Evolutionary conservation across 805 yeast genomes (phyloP), one percentile per base, ranked within the genome.

Genomic region (Yarrowia keelungensis): DNA sequence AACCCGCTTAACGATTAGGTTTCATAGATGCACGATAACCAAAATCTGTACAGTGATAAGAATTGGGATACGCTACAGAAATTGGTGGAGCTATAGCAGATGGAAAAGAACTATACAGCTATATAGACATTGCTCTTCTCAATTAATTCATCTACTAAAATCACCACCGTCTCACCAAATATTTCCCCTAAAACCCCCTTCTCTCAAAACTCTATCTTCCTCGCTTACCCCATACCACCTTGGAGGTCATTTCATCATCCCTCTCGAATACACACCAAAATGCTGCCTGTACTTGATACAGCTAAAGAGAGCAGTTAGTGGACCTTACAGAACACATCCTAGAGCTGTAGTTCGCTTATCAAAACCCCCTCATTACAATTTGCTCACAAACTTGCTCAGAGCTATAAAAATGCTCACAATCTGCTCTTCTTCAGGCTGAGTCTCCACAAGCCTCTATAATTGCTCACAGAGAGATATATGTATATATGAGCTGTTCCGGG

Each of bases 371-470:
- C 32, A 26, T 26, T 26, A 26, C 32, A 26, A 36, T 35, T 51
- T 51, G 56, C 42, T 36, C 59, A 12, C n/a, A 53, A 19, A 53
- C 14, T 53, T 53, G 59, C 59, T 53, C 59, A 53, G 5, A 14
- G 35, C 59, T 5, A 14, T 53, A 53, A 19, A 51, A 38, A 19
- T 53, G 59, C 59, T 53, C 59, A 53, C 15, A 11, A 53, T 11
- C 4, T 53, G 59, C 59, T 53, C 59, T 53, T 36, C 19, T 16
- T 16, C 12, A 16, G n/a, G 11, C 45, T 14, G 12, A 47, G 51
- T 16, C 7, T 9, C 36, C n/a, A 22, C n/a, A 19, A 8, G 36
- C 16, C 45, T 53, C 59, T 39, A 53, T 53, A 53, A 19, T 53
- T 53, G 59, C 59, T 53, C 59, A 39, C 8, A 3, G 14, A 35